Base-by-base conservation (phyloP, 2,329 filamentous ascomycete species). In the Microdochium nivale region DNA sequence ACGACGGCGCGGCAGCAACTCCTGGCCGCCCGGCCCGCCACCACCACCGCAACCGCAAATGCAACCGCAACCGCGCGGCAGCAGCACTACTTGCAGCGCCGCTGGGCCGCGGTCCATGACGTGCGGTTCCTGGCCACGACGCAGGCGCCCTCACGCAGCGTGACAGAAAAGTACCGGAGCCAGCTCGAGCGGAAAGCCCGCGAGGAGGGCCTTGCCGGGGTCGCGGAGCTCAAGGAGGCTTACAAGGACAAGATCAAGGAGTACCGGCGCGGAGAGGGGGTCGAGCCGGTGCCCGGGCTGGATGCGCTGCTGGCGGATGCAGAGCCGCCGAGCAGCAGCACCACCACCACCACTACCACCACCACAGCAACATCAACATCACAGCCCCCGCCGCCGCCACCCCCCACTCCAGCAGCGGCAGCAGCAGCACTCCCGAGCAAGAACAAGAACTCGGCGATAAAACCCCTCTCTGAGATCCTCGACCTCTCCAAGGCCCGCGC, bases 61-160 rank as follows among this genome's bases (percentile, higher is more conserved):
- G n/a, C n/a, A n/a, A n/a, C 61, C 61, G 52, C 64, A 66, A 13
- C 50, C 65, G 46, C 67, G 50, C 55, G 62, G 11, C 58, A 65
- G 25, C 65, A 64, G 55, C 61, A 62, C 51, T 58, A 65, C 52
- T 66, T 72, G 59, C 92, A 96, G 69, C 82, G 86, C 52, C 83
- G 91, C 66, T 95, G 89, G 87, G 92, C 92, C 2, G 89, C 89
- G 62, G 90, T 96, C 27, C 89, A 95, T 68, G 89, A 96, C 69
- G 84, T 95, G 48, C 89, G 91, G 57, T 95, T 92, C 75, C 80
- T 96, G 47, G 87, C 87, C 55, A 94, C 90, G 16, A 88, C 90
- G 55, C 81, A 81, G 53, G 74, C n/a, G n/a, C 46, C 81, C 52
- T 77, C 84, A 47, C 78, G 81, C 53, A 77, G 79, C 60, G 75